These are phyloP conservation scores for Ophiocytium majus DNA, from an alignment of 352 stramenopile genomes.

Conservation along the genomic window DNA sequence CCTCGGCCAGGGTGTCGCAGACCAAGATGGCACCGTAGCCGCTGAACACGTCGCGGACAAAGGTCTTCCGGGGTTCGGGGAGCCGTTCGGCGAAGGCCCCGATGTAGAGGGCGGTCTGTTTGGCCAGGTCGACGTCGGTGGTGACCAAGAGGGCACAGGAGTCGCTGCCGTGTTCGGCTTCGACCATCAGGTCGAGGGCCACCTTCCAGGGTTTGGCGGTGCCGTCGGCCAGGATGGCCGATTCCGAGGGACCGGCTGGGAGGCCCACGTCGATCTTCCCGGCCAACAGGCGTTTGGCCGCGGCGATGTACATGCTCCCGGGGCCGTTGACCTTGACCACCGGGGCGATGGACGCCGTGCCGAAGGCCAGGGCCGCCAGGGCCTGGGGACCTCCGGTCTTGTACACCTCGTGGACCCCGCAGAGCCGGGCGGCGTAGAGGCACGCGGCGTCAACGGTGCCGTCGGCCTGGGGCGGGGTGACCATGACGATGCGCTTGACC, in stretches of 20 bases:
- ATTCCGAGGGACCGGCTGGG: background rate
- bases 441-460: background rate
- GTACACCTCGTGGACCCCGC: background rate
- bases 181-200: background rate
- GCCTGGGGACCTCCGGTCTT: background rate
- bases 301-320: background rate
- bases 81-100: background rate
- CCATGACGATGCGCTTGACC: background rate
- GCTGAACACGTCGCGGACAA: too few relatives aligned
- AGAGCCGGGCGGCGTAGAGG: background rate
- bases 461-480: background rate
- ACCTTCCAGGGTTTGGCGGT: background rate
- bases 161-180: background rate
- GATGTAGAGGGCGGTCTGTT: background rate
- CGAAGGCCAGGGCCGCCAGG: background rate
- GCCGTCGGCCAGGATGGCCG: background rate
- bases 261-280: background rate
- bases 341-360: background rate
- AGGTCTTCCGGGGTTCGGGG: background rate
- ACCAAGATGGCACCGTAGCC: constrained; percentile 11
- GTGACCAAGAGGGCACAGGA: background rate
- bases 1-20: background rate
- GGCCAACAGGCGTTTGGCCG: background rate
- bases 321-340: background rate
- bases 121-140: background rate